Base-by-base conservation (phyloP, 768 basidiomycete genomes). In the Collybiopsis confluens region DNA sequence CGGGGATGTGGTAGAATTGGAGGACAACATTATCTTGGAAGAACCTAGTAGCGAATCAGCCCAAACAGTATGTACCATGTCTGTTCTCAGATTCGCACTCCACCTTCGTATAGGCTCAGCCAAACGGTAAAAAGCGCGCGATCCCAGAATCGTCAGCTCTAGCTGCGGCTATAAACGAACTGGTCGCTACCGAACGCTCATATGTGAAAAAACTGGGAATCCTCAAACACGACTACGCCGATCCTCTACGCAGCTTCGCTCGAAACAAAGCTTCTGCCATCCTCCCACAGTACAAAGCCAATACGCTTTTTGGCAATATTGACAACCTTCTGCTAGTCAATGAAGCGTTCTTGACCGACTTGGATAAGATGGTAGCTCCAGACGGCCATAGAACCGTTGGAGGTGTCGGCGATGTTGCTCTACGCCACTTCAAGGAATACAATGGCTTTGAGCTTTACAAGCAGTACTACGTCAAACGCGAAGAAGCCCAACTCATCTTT, bases 241-340 rank as follows among this genome's bases (percentile, higher is more conserved):
- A 92, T 65, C 97, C 94, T 8, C 74, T 99, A 24, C 83, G 94
- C 35, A 80, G 80, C 41, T 99, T 95, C 65, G 83, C 96, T 20
- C 80, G 82, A 52, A 85, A 79, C 66, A 90, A 90, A 64, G 86
- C 88, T 55, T 94, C 90, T 0, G 84, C 89, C 33, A 91, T 99
- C 61, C 80, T 99, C 42, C 87, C 90, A 1, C 70, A 83, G 20
- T 98, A 96, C 66, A 90, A 98, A 66, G 95, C 95, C 30, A 94
- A 90, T 59, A 90, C 83, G 1, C 77, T 99, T 21, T 98, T 99
- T 61, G 92, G 91, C 52, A 98, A 99, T 69, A 80, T 98, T 47
- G 95, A 98, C 67, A 85, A 82, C 48, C 78, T 99, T 20, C 68
- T 98, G 2, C 86, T 86, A 1, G 89, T 92, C n/a, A 93, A 98